phyloP scores from a whole-genome alignment of 352 stramenopile species.

The Phytopythium montanum region DNA sequence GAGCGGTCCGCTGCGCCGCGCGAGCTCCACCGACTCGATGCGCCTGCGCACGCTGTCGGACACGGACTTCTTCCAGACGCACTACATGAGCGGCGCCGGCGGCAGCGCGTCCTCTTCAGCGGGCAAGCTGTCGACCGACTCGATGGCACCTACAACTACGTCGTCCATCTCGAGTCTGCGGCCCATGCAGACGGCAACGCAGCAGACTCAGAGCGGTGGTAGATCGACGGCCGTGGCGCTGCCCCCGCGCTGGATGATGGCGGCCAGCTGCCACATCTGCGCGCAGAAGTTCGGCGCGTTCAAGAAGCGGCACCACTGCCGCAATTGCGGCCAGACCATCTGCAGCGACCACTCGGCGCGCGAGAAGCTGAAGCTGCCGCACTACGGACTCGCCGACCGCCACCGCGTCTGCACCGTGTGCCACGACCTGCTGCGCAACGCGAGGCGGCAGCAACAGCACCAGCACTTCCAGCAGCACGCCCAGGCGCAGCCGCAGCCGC shows the following conservation, averaged over 20 bases:
- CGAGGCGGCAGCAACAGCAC: conserved; percentile 26
- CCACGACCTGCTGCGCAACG: conserved; percentile 67
- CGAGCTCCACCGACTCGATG: conserved; percentile 41
- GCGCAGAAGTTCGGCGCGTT: conserved; percentile 75
- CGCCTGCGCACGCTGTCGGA: conserved; percentile 66
- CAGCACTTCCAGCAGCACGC: conserved; percentile 26
- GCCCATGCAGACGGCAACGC: conserved; percentile 28
- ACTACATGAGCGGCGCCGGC: conserved; percentile 19
- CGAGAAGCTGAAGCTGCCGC: conserved; percentile 75
- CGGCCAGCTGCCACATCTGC: conserved; percentile 81
- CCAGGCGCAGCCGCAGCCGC: conserved; percentile 16
- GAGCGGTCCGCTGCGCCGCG: conserved; percentile 10
- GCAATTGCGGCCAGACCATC: conserved; percentile 85
- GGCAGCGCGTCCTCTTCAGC: conserved; percentile 15
- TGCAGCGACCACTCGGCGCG: conserved; percentile 82
- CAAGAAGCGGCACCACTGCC: conserved; percentile 86
- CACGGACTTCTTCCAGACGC: conserved; percentile 49
- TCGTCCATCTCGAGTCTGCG: conserved; percentile 17
- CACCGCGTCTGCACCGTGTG: conserved; percentile 85
- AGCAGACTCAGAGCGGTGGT: conserved; percentile 15
- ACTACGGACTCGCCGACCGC: conserved; percentile 73
- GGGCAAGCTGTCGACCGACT: not conserved
- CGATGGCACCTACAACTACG: not conserved
- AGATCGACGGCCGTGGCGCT: conserved; percentile 46
- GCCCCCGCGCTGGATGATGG: conserved; percentile 81